A percentile compares a stretch with the other conserved stretches of the same genome.
phyloP scores from a whole-genome alignment of 2,329 filamentous ascomycete genomes.

The Neonectria faginata region DNA sequence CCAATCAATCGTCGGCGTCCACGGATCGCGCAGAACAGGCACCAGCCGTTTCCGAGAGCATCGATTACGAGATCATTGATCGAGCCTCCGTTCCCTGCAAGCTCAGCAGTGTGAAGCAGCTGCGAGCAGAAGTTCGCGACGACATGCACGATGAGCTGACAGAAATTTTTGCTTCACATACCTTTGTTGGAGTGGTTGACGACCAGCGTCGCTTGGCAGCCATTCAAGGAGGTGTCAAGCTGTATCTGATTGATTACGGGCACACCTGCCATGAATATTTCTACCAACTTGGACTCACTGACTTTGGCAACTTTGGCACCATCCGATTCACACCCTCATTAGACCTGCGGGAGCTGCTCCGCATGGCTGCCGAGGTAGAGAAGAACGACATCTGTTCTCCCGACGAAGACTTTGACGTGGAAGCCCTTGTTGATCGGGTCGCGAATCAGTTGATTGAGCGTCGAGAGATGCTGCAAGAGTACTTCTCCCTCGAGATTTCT shows the following conservation, averaged over 20 bases:
- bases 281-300: constrained; percentile 93
- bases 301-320: constrained; percentile 93
- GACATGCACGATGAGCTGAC: constrained; percentile 87
- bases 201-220: constrained; percentile 88
- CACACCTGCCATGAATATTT: constrained; percentile 89
- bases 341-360: constrained; percentile 75
- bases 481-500: constrained; percentile 88
- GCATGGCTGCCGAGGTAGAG: constrained; percentile 79
- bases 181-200: constrained; percentile 94
- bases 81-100: constrained; percentile 77
- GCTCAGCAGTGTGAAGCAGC: constrained; percentile 85
- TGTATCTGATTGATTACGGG: constrained; percentile 94
- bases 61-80: constrained; percentile 78
- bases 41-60: constrained; percentile 57
- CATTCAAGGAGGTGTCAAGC: constrained; percentile 90
- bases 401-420: constrained; percentile 72
- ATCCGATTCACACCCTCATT: constrained; percentile 85
- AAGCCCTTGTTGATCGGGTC: constrained; percentile 74
- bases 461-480: constrained; percentile 89
- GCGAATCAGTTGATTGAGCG: constrained; percentile 76
- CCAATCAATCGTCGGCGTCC: constrained; percentile 37
- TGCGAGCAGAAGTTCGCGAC: constrained; percentile 84
- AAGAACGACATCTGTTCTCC: constrained; percentile 56
- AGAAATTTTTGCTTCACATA: constrained; percentile 87
- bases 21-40: constrained; percentile 49